Evolutionary conservation across 2,329 filamentous ascomycete genomes (phyloP).

Genomic region (Magnaporthales sp.): DNA sequence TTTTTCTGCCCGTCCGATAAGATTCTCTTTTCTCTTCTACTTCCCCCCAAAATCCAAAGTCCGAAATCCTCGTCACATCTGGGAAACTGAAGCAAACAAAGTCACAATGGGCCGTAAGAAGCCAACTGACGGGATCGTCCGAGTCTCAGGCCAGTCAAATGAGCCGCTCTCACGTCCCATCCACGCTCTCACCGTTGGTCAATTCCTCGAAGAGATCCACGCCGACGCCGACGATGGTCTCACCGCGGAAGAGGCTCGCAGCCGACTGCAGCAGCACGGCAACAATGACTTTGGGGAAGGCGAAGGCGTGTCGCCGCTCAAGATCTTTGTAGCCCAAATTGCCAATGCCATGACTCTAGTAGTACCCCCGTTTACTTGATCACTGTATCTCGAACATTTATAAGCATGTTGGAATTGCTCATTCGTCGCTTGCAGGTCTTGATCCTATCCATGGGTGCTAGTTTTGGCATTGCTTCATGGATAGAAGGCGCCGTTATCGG

Average conservation of each 20-base stretch:
- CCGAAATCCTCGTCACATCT: too few relatives aligned
- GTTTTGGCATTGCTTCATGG: conserved; percentile 39
- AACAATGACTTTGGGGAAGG: conserved; percentile 47
- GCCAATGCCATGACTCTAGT: conserved; percentile 57
- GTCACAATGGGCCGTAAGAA: conserved; percentile 17
- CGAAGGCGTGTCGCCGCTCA: conserved; percentile 41
- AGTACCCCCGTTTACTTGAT: conserved; percentile 5
- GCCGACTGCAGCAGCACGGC: conserved; percentile 42
- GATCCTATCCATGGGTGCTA: conserved; percentile 39
- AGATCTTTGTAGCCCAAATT: conserved; percentile 49
- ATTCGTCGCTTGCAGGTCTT: conserved; percentile 21
- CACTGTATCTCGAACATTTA: not conserved
- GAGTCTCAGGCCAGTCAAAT: conserved; percentile 33
- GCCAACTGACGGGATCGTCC: conserved; percentile 16
- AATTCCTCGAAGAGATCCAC: conserved; percentile 41
- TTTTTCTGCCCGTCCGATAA: too few relatives aligned
- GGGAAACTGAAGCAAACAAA: too few relatives aligned
- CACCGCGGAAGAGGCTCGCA: conserved; percentile 34
- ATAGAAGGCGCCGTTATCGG: conserved; percentile 46
- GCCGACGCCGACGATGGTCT: conserved; percentile 45
- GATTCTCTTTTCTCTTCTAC: too few relatives aligned
- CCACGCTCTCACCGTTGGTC: conserved; percentile 47
- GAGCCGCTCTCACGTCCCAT: conserved; percentile 50
- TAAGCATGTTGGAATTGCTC: conserved; percentile 5
- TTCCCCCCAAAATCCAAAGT: too few relatives aligned